Evolutionary conservation across 441 rosid genomes (phyloP).

Genomic region (Macaranga tanarius): DNA sequence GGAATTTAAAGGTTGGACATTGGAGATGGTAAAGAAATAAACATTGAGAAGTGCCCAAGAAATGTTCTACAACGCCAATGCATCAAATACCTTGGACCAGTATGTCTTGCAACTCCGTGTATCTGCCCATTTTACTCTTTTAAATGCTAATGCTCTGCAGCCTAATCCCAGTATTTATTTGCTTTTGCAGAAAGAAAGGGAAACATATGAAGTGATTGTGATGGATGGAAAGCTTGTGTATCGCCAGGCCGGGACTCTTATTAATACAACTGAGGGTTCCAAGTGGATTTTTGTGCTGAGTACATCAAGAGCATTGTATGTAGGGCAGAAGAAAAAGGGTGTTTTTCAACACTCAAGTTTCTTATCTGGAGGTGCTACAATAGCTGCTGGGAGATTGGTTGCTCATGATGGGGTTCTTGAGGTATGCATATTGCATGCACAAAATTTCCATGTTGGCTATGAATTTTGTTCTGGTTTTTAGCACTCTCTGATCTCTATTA

Average conservation of each 20-base stretch:
- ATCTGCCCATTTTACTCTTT: neutral
- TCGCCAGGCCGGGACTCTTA: constrained; percentile 36
- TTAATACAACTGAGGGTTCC: constrained; percentile 48
- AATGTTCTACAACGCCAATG: constrained; percentile 54
- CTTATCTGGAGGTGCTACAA: constrained; percentile 76
- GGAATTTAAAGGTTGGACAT: constrained; percentile 71
- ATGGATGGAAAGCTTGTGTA: constrained; percentile 60
- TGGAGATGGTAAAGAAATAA: constrained; percentile 75
- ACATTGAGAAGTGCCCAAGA: constrained; percentile 53
- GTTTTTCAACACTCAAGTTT: constrained; percentile 87
- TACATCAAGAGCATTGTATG: constrained; percentile 66
- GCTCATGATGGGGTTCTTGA: constrained; percentile 66
- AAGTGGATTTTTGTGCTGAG: constrained; percentile 90
- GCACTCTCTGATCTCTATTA: neutral
- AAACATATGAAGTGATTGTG: constrained; percentile 60
- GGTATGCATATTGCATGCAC: constrained; percentile 31
- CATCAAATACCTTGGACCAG: constrained; percentile 83
- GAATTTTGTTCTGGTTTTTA: neutral
- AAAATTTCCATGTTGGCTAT: neutral
- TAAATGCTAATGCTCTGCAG: neutral
- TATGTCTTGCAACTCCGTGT: constrained; percentile 26
- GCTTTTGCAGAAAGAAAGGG: constrained; percentile 65
- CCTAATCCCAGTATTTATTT: neutral
- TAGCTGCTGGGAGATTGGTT: constrained; percentile 79
- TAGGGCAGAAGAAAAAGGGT: constrained; percentile 88